Percentiles rank a stretch among this genome's conserved stretches.
phyloP scores from a whole-genome alignment of 345 rosid genomes.

The Noccaea bulbosa region DNA sequence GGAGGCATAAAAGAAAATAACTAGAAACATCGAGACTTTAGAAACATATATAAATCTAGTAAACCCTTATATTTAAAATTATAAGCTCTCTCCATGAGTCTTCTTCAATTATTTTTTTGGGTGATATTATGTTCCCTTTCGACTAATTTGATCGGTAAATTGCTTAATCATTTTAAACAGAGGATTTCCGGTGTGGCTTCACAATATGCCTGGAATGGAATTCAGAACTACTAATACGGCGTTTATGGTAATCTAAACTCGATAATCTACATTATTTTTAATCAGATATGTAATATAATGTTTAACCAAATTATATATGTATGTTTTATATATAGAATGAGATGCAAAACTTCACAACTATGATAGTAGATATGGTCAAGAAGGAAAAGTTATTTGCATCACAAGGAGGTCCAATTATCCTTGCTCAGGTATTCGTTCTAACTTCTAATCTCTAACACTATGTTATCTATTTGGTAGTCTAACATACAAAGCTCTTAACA shows the following conservation, averaged over 20 bases:
- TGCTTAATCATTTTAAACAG: constrained; percentile 14
- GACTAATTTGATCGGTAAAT: neutral
- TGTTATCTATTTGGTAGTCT: neutral
- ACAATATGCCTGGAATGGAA: constrained; percentile 50
- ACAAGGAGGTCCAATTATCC: constrained; percentile 82
- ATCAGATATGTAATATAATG: neutral
- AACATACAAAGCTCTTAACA: neutral
- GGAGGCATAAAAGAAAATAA: too few relatives aligned
- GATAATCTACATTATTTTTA: neutral
- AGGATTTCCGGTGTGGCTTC: constrained; percentile 76
- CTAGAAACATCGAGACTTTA: too few relatives aligned
- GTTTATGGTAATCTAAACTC: constrained; percentile 50
- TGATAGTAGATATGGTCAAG: constrained; percentile 67
- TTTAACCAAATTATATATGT: neutral
- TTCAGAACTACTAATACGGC: constrained; percentile 56
- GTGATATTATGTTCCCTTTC: neutral
- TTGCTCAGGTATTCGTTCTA: constrained; percentile 56
- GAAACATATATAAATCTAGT: too few relatives aligned
- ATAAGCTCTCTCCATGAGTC: neutral
- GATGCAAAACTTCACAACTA: constrained; percentile 71
- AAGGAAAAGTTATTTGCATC: constrained; percentile 62
- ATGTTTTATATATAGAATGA: constrained; percentile 45
- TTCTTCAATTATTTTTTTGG: neutral
- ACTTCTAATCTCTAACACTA: constrained; percentile 46
- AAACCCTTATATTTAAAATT: too few relatives aligned